phyloP scores from a whole-genome alignment of 2,329 filamentous ascomycete species.

The Penicillium psychrosexuale region DNA sequence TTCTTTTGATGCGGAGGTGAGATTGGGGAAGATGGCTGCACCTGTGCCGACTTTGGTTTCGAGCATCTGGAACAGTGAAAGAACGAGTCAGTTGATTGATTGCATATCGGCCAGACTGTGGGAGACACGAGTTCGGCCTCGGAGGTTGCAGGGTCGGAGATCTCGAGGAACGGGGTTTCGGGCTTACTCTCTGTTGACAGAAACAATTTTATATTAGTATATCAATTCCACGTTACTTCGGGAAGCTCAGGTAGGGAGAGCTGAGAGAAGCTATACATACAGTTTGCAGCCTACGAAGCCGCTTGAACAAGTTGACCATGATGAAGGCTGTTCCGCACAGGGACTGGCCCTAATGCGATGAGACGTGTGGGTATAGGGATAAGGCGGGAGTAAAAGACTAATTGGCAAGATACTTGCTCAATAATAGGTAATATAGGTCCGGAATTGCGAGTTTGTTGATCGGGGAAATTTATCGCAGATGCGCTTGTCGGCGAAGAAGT shows the following conservation, averaged over 20 bases:
- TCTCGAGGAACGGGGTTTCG: conserved; percentile 3
- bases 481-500: conserved; percentile 23
- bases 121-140: not conserved
- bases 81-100: not conserved
- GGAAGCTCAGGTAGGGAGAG: not conserved
- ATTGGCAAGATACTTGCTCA: not conserved
- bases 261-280: conserved; percentile 49
- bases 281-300: conserved; percentile 70
- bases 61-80: conserved; percentile 58
- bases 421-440: conserved; percentile 3
- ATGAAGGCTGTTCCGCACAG: conserved; percentile 24
- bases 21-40: conserved; percentile 68
- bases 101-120: not conserved
- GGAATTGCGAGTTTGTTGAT: conserved; percentile 15
- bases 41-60: conserved; percentile 76
- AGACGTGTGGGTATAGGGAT: not conserved
- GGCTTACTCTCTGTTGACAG: conserved; percentile 31
- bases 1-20: conserved; percentile 31
- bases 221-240: not conserved
- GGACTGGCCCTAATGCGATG: conserved; percentile 15
- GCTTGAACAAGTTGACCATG: conserved; percentile 55
- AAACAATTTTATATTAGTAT: conserved; percentile 16
- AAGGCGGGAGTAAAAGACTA: not conserved
- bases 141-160: conserved; percentile 2
- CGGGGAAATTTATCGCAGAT: conserved; percentile 25